Evolutionary conservation across 768 basidiomycete species (phyloP), one percentile per base, ranked within the genome.

Genomic region (Boletales sp.): DNA sequence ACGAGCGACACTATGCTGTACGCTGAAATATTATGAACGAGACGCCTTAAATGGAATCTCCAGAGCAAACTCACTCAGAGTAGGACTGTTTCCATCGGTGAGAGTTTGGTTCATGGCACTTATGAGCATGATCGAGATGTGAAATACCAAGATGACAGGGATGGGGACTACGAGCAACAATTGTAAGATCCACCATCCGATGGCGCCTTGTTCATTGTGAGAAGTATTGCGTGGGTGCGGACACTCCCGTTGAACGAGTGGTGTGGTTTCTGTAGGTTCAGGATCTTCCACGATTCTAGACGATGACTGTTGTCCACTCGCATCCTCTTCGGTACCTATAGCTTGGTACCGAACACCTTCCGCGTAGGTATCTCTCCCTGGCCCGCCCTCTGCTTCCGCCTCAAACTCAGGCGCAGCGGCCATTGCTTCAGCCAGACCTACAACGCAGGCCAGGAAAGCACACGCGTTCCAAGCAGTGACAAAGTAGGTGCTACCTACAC

Each of bases 131-230:
- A 81, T 55, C 1, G 67, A 64, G 27, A 83, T 68, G 57, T 88
- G 79, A 42, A 70, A 71, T 11, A 82, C 50, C 36, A 87, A 59
- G 12, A 83, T 71, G 2, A 78, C 71, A 0, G 82, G 79, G 1
- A 80, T 42, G 5, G 81, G 78, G 3, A 86, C 72, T 1, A 77
- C 70, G 6, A 84, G 51, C 5, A 85, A 42, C 36, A 84, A 59
- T 60, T 87, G 83, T 36, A 77, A 52, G 37, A 83, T 75, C 85
- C 87, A 88, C 71, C 75, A 76, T 11, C 73, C 70, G 21, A 67
- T 59, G 35, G 56, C 50, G 37, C 59, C 55, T 40, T 51, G 52
- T 29, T 52, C 52, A 36, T 62, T 57, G 13, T 44, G 44, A 2
- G 32, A 21, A 3, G 42, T 17, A 45, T 34, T 5, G 45, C 24